Conservation (phyloP, 768 basidiomycete genomes). For the Pholiota conissans region DNA sequence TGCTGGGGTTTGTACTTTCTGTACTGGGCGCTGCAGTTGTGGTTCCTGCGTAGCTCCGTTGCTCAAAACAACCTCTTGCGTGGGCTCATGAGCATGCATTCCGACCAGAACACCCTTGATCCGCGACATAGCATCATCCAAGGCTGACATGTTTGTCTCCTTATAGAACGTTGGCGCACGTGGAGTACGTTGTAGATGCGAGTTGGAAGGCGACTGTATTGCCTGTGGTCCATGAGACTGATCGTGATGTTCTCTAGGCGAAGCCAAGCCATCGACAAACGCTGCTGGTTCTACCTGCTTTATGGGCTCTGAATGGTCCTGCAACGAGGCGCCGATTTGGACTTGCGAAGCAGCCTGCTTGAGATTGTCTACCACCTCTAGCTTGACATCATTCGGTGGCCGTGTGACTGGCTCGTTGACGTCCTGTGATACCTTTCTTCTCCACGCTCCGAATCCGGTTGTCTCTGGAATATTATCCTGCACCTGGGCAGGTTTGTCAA, state of each 20-base stretch:
- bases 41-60: conserved; percentile 21
- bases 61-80: conserved; percentile 26
- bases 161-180: conserved; percentile 44
- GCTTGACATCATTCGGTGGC: conserved; percentile 8
- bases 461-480: conserved; percentile 21
- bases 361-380: conserved; percentile 15
- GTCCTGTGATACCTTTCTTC: conserved; percentile 34
- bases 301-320: neutral
- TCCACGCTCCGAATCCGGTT: conserved; percentile 44
- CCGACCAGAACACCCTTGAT: conserved; percentile 79
- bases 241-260: conserved; percentile 21
- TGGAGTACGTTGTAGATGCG: conserved; percentile 31
- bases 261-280: conserved; percentile 8
- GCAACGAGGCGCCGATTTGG: conserved; percentile 1
- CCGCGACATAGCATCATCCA: conserved; percentile 83
- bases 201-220: conserved; percentile 23
- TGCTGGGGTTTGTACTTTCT: conserved; percentile 12
- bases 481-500: conserved; percentile 45
- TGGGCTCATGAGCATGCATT: conserved; percentile 52
- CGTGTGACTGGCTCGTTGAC: conserved; percentile 4
- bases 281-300: conserved; percentile 7
- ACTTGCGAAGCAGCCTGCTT: conserved; percentile 10
- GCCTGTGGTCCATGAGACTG: conserved; percentile 21
- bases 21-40: conserved; percentile 19
- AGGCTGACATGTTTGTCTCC: conserved; percentile 64